Percentiles rank a stretch among this genome's conserved stretches.
phyloP scores from a whole-genome alignment of 163 green algal species.

The Chlorella variabilis region DNA sequence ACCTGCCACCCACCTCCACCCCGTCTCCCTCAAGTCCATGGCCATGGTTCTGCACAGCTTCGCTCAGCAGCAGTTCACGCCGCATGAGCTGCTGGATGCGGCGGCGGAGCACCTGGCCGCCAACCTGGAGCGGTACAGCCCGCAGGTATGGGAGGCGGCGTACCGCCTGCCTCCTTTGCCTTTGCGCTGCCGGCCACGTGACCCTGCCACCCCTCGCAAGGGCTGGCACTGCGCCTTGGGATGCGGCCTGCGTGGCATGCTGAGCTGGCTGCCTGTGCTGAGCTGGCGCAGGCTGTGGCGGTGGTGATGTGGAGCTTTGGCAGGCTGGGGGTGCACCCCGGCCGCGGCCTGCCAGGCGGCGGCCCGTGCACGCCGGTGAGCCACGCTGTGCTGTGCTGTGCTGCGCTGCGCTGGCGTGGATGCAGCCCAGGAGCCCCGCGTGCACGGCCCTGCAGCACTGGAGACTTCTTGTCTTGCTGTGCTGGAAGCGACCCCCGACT shows the following conservation, averaged over 20 bases:
- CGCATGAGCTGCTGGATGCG: conserved; percentile 39
- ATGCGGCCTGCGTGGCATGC: too few species aligned
- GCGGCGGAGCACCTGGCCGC: conserved; percentile 40
- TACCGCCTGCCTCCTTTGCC: too few species aligned
- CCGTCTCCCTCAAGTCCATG: conserved; percentile 19
- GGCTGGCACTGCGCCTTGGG: too few species aligned
- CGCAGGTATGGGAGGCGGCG: neutral
- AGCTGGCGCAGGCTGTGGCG: conserved; percentile 18
- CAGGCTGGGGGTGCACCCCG: conserved; percentile 34
- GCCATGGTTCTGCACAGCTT: conserved; percentile 30
- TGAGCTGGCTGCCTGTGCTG: neutral
- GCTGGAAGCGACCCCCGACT: too few species aligned
- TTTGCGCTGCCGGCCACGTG: too few species aligned
- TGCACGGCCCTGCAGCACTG: too few species aligned
- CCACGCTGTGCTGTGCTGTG: neutral
- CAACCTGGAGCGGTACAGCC: neutral
- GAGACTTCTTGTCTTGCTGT: too few species aligned
- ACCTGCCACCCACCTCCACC: neutral
- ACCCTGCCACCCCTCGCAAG: too few species aligned
- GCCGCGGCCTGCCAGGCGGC: conserved; percentile 22
- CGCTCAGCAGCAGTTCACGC: conserved; percentile 21
- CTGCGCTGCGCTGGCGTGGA: neutral
- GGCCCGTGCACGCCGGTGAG: conserved; percentile 23
- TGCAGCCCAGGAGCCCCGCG: neutral
- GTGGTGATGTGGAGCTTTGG: conserved; percentile 26